These are phyloP conservation scores for Pichia insulana DNA, from an alignment of 805 yeast species.

Conservation along the genomic window DNA sequence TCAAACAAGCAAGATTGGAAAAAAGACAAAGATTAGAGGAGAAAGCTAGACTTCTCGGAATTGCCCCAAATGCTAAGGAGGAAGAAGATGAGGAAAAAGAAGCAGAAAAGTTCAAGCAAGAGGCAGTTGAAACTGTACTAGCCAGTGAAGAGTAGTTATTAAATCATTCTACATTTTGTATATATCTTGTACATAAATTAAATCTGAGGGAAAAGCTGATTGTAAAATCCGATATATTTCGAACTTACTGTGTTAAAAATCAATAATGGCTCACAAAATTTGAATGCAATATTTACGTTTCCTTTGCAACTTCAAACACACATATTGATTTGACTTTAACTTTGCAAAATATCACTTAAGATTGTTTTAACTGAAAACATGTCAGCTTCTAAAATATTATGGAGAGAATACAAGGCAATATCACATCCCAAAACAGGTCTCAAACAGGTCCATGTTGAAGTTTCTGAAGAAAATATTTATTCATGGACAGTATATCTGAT, in stretches of 20 bases:
- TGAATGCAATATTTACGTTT: too few species aligned
- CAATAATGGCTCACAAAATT: too few species aligned
- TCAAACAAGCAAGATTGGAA: conserved; percentile 65
- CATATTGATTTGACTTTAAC: too few species aligned
- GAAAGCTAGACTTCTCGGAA: conserved; percentile 61
- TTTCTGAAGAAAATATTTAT: conserved; percentile 46
- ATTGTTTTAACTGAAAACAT: background rate
- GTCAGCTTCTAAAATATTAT: conserved; percentile 59
- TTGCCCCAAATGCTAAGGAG: conserved; percentile 33
- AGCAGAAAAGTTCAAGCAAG: background rate
- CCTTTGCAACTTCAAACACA: too few species aligned
- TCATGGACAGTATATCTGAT: conserved; percentile 83
- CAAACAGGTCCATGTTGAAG: conserved; percentile 29
- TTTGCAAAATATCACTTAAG: too few species aligned
- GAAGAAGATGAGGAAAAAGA: conserved; percentile 9
- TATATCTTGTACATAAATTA: background rate
- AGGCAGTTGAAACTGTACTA: conserved; percentile 7
- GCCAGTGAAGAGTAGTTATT: conserved; percentile 7
- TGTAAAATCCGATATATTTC: too few species aligned
- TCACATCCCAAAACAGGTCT: conserved; percentile 79
- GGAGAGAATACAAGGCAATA: conserved; percentile 89
- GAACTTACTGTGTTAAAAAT: too few species aligned
- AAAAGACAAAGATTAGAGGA: conserved; percentile 68
- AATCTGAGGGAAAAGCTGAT: too few species aligned
- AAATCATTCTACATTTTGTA: background rate